phyloP scores from a whole-genome alignment of 2,329 filamentous ascomycete species.

The Allantophomopsis lycopodina region DNA sequence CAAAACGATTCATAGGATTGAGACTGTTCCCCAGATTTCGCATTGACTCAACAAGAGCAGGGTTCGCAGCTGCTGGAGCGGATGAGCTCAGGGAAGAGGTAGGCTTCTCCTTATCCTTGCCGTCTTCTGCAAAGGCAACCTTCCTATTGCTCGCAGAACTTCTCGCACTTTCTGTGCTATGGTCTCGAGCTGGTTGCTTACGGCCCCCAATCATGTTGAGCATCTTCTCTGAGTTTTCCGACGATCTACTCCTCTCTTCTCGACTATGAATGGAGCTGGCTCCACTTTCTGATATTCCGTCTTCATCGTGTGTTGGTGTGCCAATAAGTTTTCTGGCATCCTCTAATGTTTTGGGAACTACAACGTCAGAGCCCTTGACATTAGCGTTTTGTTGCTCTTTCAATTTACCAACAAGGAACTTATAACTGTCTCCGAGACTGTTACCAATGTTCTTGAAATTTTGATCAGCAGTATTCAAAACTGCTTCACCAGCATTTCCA shows the following conservation, averaged over 20 bases:
- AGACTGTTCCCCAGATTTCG: conserved; percentile 67
- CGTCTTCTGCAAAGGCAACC: conserved; percentile 30
- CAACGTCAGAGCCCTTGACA: conserved; percentile 32
- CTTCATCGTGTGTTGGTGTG: conserved; percentile 40
- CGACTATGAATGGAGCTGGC: conserved; percentile 33
- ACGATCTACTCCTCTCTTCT: conserved; percentile 12
- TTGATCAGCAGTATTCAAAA: conserved; percentile 82
- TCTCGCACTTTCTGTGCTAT: conserved; percentile 60
- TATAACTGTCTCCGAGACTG: conserved; percentile 84
- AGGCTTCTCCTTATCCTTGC: conserved; percentile 25
- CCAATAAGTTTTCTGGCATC: conserved; percentile 83
- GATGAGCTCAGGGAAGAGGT: conserved; percentile 12
- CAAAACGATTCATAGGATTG: conserved; percentile 71
- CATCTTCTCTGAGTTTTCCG: conserved; percentile 46
- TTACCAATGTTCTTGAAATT: conserved; percentile 83
- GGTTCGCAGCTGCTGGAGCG: conserved; percentile 24
- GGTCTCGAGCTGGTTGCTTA: conserved; percentile 42
- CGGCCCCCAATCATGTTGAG: conserved; percentile 60
- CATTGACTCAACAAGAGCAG: conserved; percentile 65
- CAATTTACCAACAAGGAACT: conserved; percentile 79
- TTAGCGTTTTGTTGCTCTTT: conserved; percentile 47
- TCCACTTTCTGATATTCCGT: conserved; percentile 27
- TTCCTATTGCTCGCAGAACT: conserved; percentile 48
- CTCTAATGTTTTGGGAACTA: conserved; percentile 78
- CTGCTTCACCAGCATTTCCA: conserved; percentile 69